Percentiles rank a stretch among this genome's conserved stretches.
phyloP scores from a whole-genome alignment of 1,284 basidiomycete genomes.

The Pseudozyma hubeiensis region DNA sequence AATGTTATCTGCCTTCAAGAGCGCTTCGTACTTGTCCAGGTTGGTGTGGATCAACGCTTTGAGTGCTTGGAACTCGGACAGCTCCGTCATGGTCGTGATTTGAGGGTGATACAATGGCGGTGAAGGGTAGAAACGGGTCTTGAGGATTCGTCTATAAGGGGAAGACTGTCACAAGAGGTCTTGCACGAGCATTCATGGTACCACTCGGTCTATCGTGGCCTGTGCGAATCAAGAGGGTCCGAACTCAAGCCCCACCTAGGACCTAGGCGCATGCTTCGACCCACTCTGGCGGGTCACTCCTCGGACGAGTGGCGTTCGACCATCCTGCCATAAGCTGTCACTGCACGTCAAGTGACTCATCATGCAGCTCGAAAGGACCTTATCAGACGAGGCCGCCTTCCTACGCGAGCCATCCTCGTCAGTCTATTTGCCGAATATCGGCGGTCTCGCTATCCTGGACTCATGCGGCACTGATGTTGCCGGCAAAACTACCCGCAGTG shows the following conservation, averaged over 20 bases:
- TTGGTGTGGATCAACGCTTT: conserved; percentile 25
- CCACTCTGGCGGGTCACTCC: too few species aligned
- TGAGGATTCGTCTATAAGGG: too few species aligned
- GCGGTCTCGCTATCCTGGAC: not conserved
- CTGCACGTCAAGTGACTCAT: conserved; percentile 3
- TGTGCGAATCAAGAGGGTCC: too few species aligned
- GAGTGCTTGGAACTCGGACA: conserved; percentile 32
- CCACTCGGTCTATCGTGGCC: too few species aligned
- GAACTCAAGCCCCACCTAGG: too few species aligned
- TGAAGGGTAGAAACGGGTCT: too few species aligned
- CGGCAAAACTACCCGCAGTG: conserved; percentile 1
- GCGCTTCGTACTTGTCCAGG: conserved; percentile 25
- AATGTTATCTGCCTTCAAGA: conserved; percentile 9
- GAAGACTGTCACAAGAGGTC: too few species aligned
- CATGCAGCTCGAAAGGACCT: not conserved
- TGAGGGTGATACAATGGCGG: too few species aligned
- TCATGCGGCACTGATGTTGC: not conserved
- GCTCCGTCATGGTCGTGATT: conserved; percentile 5
- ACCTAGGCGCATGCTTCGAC: too few species aligned
- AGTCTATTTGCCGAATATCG: conserved; percentile 2
- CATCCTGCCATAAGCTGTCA: not conserved
- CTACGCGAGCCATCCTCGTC: too few species aligned
- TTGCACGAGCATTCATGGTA: too few species aligned
- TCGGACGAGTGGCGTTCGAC: not conserved
- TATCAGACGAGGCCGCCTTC: too few species aligned